These are phyloP conservation scores for Podospora australis DNA, from an alignment of 495 filamentous ascomycete genomes.

Conservation along the genomic window DNA sequence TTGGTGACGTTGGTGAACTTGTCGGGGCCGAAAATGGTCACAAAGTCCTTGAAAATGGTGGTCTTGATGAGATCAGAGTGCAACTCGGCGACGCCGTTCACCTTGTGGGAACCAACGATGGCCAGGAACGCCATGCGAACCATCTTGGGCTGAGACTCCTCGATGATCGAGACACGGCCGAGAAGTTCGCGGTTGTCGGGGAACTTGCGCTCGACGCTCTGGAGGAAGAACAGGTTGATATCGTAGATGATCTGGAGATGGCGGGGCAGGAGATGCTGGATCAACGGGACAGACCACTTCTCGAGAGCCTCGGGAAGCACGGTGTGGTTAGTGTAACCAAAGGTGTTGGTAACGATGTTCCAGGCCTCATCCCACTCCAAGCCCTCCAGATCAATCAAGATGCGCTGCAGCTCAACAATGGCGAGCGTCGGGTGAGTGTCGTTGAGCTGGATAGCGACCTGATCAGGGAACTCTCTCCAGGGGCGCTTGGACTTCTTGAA, in stretches of 20 bases:
- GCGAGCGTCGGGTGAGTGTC: conserved; percentile 96
- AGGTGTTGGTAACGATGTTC: conserved; percentile 63
- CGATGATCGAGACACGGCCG: conserved; percentile 83
- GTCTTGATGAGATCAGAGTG: conserved; percentile 96
- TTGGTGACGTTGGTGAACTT: conserved; percentile 99
- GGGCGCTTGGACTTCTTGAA: conserved; percentile 94
- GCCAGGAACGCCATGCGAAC: conserved; percentile 94
- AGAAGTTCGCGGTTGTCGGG: conserved; percentile 85
- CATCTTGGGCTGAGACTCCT: conserved; percentile 97
- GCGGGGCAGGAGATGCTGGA: conserved; percentile 88
- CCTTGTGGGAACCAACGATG: conserved; percentile 96
- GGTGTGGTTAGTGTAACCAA: conserved; percentile 97
- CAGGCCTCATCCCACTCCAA: conserved; percentile 93
- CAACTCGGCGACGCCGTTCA: conserved; percentile 95
- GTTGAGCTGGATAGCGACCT: conserved; percentile 95
- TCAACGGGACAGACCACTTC: conserved; percentile 93
- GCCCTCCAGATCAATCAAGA: conserved; percentile 81
- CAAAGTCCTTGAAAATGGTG: conserved; percentile 99
- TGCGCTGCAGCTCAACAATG: conserved; percentile 90
- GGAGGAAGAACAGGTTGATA: conserved; percentile 91
- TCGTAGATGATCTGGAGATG: conserved; percentile 98
- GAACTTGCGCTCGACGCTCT: conserved; percentile 80
- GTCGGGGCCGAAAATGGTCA: conserved; percentile 85
- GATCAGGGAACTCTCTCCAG: conserved; percentile 89
- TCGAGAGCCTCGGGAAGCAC: conserved; percentile 94